These are phyloP conservation scores for Lentinula novae-zelandiae DNA, from an alignment of 1,284 basidiomycete species.

Conservation along the genomic window DNA sequence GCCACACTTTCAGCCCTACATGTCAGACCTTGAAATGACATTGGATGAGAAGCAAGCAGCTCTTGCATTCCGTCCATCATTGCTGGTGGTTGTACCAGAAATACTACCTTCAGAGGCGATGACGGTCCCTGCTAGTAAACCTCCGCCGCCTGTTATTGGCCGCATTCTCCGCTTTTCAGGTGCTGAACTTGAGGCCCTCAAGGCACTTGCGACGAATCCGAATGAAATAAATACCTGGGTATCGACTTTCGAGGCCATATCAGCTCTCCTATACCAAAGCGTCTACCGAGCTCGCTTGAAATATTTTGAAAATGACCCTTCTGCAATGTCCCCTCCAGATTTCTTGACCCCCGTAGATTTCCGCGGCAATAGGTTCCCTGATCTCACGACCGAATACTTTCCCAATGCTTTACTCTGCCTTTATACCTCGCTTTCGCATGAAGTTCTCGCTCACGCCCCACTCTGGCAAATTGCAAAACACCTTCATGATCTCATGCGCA, in stretches of 20 bases:
- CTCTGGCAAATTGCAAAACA: constrained; percentile 21
- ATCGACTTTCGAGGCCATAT: constrained; percentile 17
- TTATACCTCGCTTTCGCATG: constrained; percentile 14
- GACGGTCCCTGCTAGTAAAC: not conserved
- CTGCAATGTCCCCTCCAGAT: constrained; percentile 18
- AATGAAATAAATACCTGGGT: constrained; percentile 11
- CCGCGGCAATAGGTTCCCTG: not conserved
- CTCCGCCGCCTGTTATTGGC: constrained; percentile 11
- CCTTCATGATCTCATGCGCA: constrained; percentile 20
- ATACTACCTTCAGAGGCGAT: not conserved
- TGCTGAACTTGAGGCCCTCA: constrained; percentile 11
- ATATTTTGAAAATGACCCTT: constrained; percentile 3
- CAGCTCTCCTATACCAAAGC: constrained; percentile 16
- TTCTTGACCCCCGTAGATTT: constrained; percentile 19
- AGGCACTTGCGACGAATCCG: constrained; percentile 16
- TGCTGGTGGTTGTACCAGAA: constrained; percentile 2
- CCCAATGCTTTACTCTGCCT: constrained; percentile 21
- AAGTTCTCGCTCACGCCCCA: constrained; percentile 17
- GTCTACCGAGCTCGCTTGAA: constrained; percentile 16
- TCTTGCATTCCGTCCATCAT: constrained; percentile 10
- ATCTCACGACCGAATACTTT: constrained; percentile 20
- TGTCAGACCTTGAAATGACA: constrained; percentile 13
- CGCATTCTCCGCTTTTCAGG: constrained; percentile 17
- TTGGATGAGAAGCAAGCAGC: constrained; percentile 12
- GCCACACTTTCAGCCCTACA: constrained; percentile 15